phyloP scores from a whole-genome alignment of 768 basidiomycete genomes.

The Daedaleopsis nitida region DNA sequence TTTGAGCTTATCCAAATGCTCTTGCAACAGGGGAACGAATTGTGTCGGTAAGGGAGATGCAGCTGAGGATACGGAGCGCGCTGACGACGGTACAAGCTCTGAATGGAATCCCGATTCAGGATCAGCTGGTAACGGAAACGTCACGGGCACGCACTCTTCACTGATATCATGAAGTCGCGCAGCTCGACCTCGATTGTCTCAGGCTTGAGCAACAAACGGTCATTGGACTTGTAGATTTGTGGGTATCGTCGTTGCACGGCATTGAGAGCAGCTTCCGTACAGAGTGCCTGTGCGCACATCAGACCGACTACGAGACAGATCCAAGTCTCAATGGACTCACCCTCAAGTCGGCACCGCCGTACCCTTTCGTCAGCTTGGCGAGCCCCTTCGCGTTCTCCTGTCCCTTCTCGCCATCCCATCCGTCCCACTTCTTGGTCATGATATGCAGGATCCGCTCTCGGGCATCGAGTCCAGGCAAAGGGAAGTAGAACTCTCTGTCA shows the following conservation, averaged over 20 bases:
- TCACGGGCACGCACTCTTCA: conserved; percentile 75
- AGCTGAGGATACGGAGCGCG: conserved; percentile 83
- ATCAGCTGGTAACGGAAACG: not conserved
- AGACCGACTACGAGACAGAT: conserved; percentile 10
- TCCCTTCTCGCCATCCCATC: conserved; percentile 63
- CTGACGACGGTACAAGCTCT: conserved; percentile 96
- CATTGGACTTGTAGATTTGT: conserved; percentile 92
- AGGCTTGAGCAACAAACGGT: conserved; percentile 82
- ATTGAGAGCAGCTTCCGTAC: conserved; percentile 95
- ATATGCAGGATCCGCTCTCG: conserved; percentile 87
- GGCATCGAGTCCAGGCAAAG: conserved; percentile 81
- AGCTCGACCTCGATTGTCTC: conserved; percentile 83
- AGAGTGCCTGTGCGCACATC: conserved; percentile 65
- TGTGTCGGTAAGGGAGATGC: conserved; percentile 86
- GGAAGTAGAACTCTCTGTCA: conserved; percentile 98
- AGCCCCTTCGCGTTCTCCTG: conserved; percentile 61
- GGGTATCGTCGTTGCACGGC: conserved; percentile 96
- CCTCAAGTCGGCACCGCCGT: conserved; percentile 95
- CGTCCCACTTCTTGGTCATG: conserved; percentile 89
- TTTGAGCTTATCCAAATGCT: conserved; percentile 72
- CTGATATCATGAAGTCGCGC: conserved; percentile 95
- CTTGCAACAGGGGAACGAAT: conserved; percentile 74
- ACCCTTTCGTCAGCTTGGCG: conserved; percentile 92
- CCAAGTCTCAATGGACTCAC: conserved; percentile 50
- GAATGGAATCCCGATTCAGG: conserved; percentile 15